These are phyloP conservation scores for Aquilaria sinensis DNA, from an alignment of 345 rosid species.

Conservation along the genomic window DNA sequence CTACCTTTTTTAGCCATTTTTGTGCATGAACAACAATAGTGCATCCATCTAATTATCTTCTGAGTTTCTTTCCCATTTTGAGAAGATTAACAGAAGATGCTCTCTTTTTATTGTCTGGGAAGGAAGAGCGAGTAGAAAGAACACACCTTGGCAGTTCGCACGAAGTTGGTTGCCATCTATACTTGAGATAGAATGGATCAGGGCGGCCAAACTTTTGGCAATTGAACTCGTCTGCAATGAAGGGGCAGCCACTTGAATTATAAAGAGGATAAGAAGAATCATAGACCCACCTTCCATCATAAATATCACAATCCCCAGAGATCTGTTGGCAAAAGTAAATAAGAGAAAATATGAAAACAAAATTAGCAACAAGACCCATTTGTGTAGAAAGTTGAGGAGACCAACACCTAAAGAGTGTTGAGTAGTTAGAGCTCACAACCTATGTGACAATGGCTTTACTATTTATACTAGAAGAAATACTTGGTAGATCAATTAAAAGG, in stretches of 20 bases:
- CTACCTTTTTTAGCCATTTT: too few species aligned
- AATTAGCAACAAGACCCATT: background rate
- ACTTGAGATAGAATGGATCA: slow-evolving; percentile 36
- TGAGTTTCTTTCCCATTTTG: background rate
- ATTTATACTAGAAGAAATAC: too few species aligned
- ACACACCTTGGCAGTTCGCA: slow-evolving; percentile 42
- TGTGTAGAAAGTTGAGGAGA: background rate
- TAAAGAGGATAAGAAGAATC: slow-evolving; percentile 36
- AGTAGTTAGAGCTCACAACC: too few species aligned
- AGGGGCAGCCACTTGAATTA: slow-evolving; percentile 29
- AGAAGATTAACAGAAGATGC: background rate
- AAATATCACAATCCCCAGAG: slow-evolving; percentile 21
- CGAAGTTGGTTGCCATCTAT: slow-evolving; percentile 42
- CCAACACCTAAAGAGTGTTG: background rate
- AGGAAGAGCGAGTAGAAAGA: background rate
- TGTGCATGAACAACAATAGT: too few species aligned
- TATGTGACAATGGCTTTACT: too few species aligned
- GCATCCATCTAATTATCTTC: too few species aligned
- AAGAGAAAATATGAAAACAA: background rate
- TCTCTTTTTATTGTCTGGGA: background rate
- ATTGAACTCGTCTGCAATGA: slow-evolving; percentile 35
- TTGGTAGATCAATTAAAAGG: too few species aligned
- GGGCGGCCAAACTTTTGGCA: slow-evolving; percentile 40
- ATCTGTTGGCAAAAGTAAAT: too few species aligned
- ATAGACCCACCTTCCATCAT: slow-evolving; percentile 34